Percentiles rank a stretch among this genome's conserved stretches.
Conservation (phyloP, 768 basidiomycete species). For the Suillus placidus region DNA sequence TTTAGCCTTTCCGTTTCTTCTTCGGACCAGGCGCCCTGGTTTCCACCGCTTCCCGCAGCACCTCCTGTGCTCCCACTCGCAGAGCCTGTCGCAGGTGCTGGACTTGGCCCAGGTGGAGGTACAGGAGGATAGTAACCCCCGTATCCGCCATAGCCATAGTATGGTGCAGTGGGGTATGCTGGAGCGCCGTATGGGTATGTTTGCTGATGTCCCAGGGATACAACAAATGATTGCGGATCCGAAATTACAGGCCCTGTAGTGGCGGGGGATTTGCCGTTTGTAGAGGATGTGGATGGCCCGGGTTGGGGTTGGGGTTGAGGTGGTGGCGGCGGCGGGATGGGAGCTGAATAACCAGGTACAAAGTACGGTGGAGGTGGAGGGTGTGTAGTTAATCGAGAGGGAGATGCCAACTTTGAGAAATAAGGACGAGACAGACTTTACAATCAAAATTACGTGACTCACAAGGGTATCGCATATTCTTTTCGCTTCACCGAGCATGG, state of each 20-base stretch:
- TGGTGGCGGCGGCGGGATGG: conserved; percentile 34
- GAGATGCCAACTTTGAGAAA: conserved; percentile 65
- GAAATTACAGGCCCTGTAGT: conserved; percentile 57
- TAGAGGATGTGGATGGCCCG: conserved; percentile 32
- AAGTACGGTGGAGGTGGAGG: conserved; percentile 64
- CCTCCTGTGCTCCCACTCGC: conserved; percentile 23
- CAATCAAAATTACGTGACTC: conserved; percentile 22
- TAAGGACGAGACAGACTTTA: neutral
- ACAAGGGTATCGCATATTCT: conserved; percentile 78
- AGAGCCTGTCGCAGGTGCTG: conserved; percentile 26
- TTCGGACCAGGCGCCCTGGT: conserved; percentile 78
- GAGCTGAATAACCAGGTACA: conserved; percentile 42
- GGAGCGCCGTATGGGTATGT: conserved; percentile 38
- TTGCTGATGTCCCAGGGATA: conserved; percentile 62
- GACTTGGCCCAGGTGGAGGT: conserved; percentile 28
- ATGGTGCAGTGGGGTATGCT: conserved; percentile 63
- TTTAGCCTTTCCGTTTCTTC: conserved; percentile 73
- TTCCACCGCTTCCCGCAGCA: conserved; percentile 41
- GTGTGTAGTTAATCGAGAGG: conserved; percentile 64
- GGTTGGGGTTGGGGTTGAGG: conserved; percentile 41
- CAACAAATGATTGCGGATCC: conserved; percentile 72
- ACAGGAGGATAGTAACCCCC: conserved; percentile 35
- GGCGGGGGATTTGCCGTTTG: conserved; percentile 36
- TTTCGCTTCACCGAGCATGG: conserved; percentile 77
- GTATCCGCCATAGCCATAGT: conserved; percentile 58